Evolutionary conservation across 495 filamentous ascomycete species (phyloP).

Genomic region (Daldinia loculata): DNA sequence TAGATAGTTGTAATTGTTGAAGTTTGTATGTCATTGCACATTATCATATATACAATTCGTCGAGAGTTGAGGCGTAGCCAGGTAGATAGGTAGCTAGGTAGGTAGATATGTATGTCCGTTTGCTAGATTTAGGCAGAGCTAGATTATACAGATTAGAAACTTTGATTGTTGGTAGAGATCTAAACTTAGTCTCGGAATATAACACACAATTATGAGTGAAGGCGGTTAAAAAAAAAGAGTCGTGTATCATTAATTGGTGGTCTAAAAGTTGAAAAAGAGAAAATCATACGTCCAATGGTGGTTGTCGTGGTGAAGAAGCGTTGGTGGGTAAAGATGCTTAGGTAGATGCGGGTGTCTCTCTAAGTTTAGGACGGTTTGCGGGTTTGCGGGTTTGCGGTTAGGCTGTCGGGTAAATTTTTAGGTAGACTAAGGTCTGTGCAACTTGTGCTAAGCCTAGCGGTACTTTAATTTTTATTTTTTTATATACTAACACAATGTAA

Average conservation of each 20-base stretch:
- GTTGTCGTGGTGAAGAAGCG: conserved; percentile 41
- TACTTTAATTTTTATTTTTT: neutral
- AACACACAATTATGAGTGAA: neutral
- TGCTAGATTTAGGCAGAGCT: conserved; percentile 26
- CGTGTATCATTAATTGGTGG: conserved; percentile 32
- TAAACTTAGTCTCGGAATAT: conserved; percentile 9
- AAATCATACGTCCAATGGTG: conserved; percentile 23
- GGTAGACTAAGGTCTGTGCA: conserved; percentile 24
- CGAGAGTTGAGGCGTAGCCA: neutral
- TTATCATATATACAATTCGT: conserved; percentile 35
- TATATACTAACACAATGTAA: neutral
- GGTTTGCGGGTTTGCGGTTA: neutral
- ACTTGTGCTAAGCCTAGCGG: conserved; percentile 25
- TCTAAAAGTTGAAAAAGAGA: conserved; percentile 21
- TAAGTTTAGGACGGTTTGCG: conserved; percentile 18
- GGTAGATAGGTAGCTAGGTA: neutral
- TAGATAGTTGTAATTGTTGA: conserved; percentile 19
- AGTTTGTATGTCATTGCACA: conserved; percentile 39
- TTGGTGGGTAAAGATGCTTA: conserved; percentile 13
- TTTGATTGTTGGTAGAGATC: conserved; percentile 14
- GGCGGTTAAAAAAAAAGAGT: neutral
- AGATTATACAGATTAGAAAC: neutral
- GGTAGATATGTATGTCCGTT: conserved; percentile 7
- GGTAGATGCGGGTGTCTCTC: conserved; percentile 33
- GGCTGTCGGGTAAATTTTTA: conserved; percentile 39